Evolutionary conservation across 805 yeast genomes (phyloP).

Genomic region (Candida railenensis): DNA sequence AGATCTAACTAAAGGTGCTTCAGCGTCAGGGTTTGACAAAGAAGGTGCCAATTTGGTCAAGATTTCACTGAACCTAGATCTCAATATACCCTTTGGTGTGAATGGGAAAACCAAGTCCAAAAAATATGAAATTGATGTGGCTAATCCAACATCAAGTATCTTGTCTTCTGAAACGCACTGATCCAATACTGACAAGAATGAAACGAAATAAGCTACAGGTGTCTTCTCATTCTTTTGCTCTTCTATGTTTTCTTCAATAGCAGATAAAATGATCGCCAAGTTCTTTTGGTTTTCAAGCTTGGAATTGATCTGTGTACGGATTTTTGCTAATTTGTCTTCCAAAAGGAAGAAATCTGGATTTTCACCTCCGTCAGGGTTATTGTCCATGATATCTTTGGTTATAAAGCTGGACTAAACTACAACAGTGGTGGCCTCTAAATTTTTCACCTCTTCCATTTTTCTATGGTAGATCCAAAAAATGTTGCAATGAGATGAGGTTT

Average conservation of each 20-base stretch:
- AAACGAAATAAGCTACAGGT: slow-evolving; percentile 81
- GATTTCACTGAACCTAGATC: slow-evolving; percentile 73
- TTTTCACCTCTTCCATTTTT: background rate
- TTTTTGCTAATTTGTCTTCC: slow-evolving; percentile 62
- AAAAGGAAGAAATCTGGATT: slow-evolving; percentile 45
- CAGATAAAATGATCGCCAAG: slow-evolving; percentile 76
- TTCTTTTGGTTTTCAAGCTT: slow-evolving; percentile 85
- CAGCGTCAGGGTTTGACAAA: slow-evolving; percentile 63
- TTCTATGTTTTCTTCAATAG: slow-evolving; percentile 84
- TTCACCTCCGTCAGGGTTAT: slow-evolving; percentile 40
- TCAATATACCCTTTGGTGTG: slow-evolving; percentile 66
- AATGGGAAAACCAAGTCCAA: slow-evolving; percentile 77
- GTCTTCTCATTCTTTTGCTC: slow-evolving; percentile 61
- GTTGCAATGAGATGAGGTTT: slow-evolving; percentile 6
- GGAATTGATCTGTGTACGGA: slow-evolving; percentile 72
- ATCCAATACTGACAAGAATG: slow-evolving; percentile 77
- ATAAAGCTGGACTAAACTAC: background rate
- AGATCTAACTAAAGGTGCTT: slow-evolving; percentile 79
- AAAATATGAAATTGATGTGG: slow-evolving; percentile 75
- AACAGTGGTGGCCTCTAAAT: background rate
- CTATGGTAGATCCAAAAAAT: background rate
- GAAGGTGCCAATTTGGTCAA: slow-evolving; percentile 80
- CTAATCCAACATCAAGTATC: slow-evolving; percentile 61
- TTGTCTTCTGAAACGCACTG: slow-evolving; percentile 56
- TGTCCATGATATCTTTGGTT: slow-evolving; percentile 21